Evolutionary conservation across 2,329 filamentous ascomycete species (phyloP).

Genomic region (Nemania diffusa): DNA sequence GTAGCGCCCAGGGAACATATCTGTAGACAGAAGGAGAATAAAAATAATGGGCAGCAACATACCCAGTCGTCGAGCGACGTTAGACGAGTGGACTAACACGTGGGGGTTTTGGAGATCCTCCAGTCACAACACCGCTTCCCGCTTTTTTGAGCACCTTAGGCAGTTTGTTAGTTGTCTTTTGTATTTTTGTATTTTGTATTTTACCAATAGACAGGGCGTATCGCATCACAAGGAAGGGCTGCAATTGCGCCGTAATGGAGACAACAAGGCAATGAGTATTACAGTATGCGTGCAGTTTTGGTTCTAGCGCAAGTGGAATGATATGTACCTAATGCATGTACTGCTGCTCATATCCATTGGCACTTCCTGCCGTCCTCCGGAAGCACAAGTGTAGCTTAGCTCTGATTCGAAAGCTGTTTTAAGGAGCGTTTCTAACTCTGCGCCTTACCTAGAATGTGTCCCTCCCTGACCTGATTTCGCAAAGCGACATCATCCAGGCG

Average conservation of each 20-base stretch:
- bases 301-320: background rate
- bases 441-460: background rate
- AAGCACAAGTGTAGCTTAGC: background rate
- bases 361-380: background rate
- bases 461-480: background rate
- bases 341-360: background rate
- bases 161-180: background rate
- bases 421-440: conserved; percentile 2
- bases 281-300: background rate
- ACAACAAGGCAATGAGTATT: background rate
- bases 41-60: background rate
- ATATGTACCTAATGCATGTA: background rate
- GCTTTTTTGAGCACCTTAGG: background rate
- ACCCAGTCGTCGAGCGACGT: background rate
- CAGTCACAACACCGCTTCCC: conserved; percentile 1
- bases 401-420: background rate
- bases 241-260: background rate
- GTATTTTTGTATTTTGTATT: background rate
- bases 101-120: conserved; percentile 3
- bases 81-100: background rate
- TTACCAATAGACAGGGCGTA: background rate
- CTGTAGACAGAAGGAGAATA: background rate
- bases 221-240: background rate
- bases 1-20: background rate
- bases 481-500: conserved; percentile 6